A percentile compares a stretch with the other conserved stretches of the same genome.
Evolutionary conservation across 2,329 filamentous ascomycete genomes (phyloP).

Genomic region (Phialocephala subalpina): DNA sequence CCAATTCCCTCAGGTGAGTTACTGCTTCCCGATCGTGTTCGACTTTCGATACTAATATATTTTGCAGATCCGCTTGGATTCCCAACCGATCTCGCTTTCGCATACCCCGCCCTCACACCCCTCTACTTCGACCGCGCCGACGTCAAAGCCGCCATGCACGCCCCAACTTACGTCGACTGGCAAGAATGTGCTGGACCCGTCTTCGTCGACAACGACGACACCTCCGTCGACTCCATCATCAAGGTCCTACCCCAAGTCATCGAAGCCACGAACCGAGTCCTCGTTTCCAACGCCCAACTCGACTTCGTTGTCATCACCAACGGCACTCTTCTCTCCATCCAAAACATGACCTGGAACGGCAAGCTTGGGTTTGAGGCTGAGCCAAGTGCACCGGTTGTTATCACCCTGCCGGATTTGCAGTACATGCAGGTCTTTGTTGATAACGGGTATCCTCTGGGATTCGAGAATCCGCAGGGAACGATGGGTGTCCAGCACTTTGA

Average conservation of each 20-base stretch:
- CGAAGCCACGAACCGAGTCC: constrained; percentile 58
- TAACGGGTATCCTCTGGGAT: constrained; percentile 44
- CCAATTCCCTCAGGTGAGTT: constrained; percentile 47
- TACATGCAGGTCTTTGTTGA: constrained; percentile 27
- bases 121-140: constrained; percentile 61
- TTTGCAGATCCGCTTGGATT: constrained; percentile 44
- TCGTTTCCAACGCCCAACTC: constrained; percentile 56
- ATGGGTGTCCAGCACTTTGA: constrained; percentile 48
- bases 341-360: constrained; percentile 63
- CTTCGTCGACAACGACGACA: constrained; percentile 48
- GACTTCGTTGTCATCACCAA: constrained; percentile 59
- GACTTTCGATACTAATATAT: neutral
- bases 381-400: constrained; percentile 43
- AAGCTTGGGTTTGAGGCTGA: constrained; percentile 53
- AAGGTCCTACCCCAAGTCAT: constrained; percentile 56
- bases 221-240: constrained; percentile 48
- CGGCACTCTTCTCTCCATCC: constrained; percentile 58
- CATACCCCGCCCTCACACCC: constrained; percentile 45
- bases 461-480: constrained; percentile 60
- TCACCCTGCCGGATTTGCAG: constrained; percentile 35
- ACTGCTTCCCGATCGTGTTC: neutral
- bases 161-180: constrained; percentile 51
- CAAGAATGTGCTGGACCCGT: constrained; percentile 52
- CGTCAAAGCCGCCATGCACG: constrained; percentile 58
- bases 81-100: constrained; percentile 45